Evolutionary conservation across 192 early-diverging fungal species (phyloP), one percentile per base, ranked within the genome.

Genomic region (Podila clonocystis): DNA sequence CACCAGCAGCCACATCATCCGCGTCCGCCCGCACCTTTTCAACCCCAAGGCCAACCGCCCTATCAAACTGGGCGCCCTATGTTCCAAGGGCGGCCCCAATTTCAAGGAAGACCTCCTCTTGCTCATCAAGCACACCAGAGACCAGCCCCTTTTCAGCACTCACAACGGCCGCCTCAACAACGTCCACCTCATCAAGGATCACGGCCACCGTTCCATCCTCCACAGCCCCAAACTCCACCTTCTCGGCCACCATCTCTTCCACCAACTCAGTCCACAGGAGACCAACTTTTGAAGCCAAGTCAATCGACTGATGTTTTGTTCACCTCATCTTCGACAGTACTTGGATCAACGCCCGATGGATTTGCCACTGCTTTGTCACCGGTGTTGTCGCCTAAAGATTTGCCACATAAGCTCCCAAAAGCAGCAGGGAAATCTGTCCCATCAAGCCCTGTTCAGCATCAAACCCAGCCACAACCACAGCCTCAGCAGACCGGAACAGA

Each of bases 91-190:
- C 52, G 52, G 8, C 52, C 52, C 9, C 52, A n/a, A 6, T 55
- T 55, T 26, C 52, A 55, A 26, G n/a, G n/a, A 24, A 6, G 52
- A n/a, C 52, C 52, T 24, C 22, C 20, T 12, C 4, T 26, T 26
- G 24, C 52, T 55, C 20, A 24, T 55, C 52, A 26, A 6, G n/a
- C 52, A 55, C 52, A 55, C n/a, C 52, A 55, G 24, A n/a, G 52
- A 55, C 52, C 52, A 36, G 34, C 34, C 11, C 41, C 41, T 45
- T 45, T 45, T 45, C 41, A 45, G 11, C 41, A 45, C 24, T 22
- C 52, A 55, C 24, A 55, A 24, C 52, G 52, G 24, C 52, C 52
- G n/a, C 52, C 52, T n/a, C 52, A 55, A 55, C 52, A 55, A 24
- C n/a, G 52, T 26, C 52, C 52, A 22, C 52, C 22, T 24, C 52